These are phyloP conservation scores for Lophiostoma macrostomum DNA, from an alignment of 495 filamentous ascomycete species.

Conservation along the genomic window DNA sequence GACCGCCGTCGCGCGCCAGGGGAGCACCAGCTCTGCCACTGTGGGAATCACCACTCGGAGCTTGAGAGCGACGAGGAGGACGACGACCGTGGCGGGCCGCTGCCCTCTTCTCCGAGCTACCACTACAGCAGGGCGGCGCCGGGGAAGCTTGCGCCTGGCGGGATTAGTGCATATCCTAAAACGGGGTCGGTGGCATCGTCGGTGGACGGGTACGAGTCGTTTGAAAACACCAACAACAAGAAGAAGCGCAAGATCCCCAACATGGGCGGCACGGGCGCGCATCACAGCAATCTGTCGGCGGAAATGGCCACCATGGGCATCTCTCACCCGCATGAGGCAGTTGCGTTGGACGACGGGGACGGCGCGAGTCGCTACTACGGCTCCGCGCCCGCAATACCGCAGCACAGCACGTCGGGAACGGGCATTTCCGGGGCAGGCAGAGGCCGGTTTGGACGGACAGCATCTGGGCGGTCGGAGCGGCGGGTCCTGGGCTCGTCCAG, in stretches of 20 bases:
- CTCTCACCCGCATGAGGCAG: slow-evolving; percentile 44
- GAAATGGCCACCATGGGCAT: slow-evolving; percentile 64
- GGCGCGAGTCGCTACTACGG: slow-evolving; percentile 53
- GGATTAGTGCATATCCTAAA: slow-evolving; percentile 25
- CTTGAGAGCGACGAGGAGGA: slow-evolving; percentile 39
- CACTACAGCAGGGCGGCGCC: slow-evolving; percentile 24
- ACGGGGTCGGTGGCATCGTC: slow-evolving; percentile 42
- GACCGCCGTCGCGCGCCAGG: slow-evolving; percentile 37
- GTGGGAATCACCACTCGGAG: slow-evolving; percentile 32
- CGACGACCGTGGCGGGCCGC: slow-evolving; percentile 21
- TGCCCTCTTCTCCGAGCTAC: slow-evolving; percentile 35
- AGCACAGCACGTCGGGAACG: slow-evolving; percentile 48
- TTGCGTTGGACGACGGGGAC: slow-evolving; percentile 48
- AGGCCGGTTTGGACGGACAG: slow-evolving; percentile 68
- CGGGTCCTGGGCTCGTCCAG: slow-evolving; percentile 60
- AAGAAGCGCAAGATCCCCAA: slow-evolving; percentile 98
- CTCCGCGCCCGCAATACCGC: slow-evolving; percentile 48
- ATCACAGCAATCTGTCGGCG: slow-evolving; percentile 60
- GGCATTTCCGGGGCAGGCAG: slow-evolving; percentile 75
- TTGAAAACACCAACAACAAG: slow-evolving; percentile 99
- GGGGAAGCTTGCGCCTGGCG: slow-evolving; percentile 2
- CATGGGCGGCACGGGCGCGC: slow-evolving; percentile 63
- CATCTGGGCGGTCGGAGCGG: slow-evolving; percentile 53
- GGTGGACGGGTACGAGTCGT: slow-evolving; percentile 89
- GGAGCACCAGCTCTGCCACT: slow-evolving; percentile 34